Evolutionary conservation across 169 alveolate species (phyloP), one percentile per base, ranked within the genome.

Genomic region (Plasmodium knowlesi): DNA sequence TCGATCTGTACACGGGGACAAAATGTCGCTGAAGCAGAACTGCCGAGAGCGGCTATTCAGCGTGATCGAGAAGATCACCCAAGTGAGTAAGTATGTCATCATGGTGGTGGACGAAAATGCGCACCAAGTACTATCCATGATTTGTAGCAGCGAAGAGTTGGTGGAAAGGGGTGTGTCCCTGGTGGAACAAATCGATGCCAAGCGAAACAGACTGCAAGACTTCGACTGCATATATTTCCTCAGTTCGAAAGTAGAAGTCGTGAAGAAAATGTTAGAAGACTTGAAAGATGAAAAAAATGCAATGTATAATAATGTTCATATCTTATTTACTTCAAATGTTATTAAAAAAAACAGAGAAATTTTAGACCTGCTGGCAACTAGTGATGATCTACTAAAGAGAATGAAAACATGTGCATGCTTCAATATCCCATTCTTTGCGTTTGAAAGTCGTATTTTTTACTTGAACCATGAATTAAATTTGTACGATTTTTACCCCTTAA

Each of bases 121-220:
- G 22, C 94, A 96, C 22, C 95, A 92, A 83, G 83, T 97, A 5
- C 74, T 97, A 14, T 97, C 98, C n/a, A 93, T 98, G 74, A 96
- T 97, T 54, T 97, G 98, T 82, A 67, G 95, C 12, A 82, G 96
- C 34, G 96, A 96, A 50, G 98, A 97, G 43, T 85, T 97, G 12
- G 46, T 97, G 76, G 98, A 97, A 92, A 96, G 94, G 53, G 98
- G 98, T 19, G 98, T 97, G 4, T 97, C 96, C 25, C 94, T 96
- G 32, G 96, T 97, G 6, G 98, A 97, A 85, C 92, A 95, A 54
- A 61, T 97, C 25, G 82, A 94, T 14, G 84, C 96, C 53, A 92
- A 89, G 86, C 46, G 98, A 61, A 96, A 94, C 73, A 96, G 97
- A n/a, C 74, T 97, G 82, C 82, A 81, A 72, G 93, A 84, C 46